Conservation (phyloP, 2,329 filamentous ascomycete genomes). For the Paraphoma chrysanthemicola region DNA sequence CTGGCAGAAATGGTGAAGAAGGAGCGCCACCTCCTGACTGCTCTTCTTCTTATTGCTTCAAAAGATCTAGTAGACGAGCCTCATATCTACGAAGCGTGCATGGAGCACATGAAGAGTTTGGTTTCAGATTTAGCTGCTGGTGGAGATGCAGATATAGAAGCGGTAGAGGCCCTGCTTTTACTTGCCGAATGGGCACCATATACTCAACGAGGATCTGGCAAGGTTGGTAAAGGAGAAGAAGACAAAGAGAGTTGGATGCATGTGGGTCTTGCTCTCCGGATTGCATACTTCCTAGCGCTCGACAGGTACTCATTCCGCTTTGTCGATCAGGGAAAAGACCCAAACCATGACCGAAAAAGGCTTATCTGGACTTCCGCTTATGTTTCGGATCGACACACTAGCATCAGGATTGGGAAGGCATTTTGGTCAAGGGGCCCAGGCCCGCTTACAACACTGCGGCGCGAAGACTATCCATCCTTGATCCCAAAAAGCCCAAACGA, state of each 20-base stretch:
- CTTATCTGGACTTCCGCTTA: constrained; percentile 69
- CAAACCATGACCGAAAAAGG: constrained; percentile 67
- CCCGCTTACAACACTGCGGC: constrained; percentile 68
- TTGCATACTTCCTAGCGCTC: constrained; percentile 73
- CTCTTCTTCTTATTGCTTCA: constrained; percentile 73
- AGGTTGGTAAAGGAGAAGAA: constrained; percentile 74
- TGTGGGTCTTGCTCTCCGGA: constrained; percentile 71
- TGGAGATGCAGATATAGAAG: constrained; percentile 71
- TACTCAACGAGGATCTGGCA: constrained; percentile 65
- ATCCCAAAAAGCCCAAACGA: constrained; percentile 64
- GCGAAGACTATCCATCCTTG: constrained; percentile 72
- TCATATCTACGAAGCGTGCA: constrained; percentile 69
- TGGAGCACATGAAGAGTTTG: constrained; percentile 72
- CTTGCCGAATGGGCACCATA: constrained; percentile 78
- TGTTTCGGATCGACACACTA: constrained; percentile 58
- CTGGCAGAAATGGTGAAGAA: constrained; percentile 64
- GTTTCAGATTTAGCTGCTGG: constrained; percentile 72
- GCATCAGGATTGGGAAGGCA: constrained; percentile 73
- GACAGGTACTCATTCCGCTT: constrained; percentile 72
- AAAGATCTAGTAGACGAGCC: constrained; percentile 72
- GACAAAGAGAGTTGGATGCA: constrained; percentile 81
- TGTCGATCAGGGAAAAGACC: constrained; percentile 65
- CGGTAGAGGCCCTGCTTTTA: constrained; percentile 72
- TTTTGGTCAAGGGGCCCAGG: constrained; percentile 78
- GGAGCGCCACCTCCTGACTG: constrained; percentile 72